A percentile compares a stretch with the other conserved stretches of the same genome.
Conservation (phyloP, 1,284 basidiomycete genomes). For the Ganoderma sp. region DNA sequence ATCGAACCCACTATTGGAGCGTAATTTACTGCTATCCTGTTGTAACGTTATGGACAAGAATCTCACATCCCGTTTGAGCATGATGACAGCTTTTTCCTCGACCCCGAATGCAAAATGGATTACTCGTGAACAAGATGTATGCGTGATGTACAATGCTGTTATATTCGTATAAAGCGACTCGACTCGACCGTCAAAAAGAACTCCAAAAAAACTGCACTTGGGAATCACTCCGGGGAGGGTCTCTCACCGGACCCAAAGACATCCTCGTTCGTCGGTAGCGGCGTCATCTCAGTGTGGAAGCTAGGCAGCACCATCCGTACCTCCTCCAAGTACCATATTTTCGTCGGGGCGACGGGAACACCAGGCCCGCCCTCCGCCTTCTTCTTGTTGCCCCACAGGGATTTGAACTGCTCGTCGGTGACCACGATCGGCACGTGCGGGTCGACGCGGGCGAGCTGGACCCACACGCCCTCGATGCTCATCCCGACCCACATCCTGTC, state of each 20-base stretch:
- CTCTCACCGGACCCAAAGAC: constrained; percentile 27
- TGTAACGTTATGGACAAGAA: constrained; percentile 13
- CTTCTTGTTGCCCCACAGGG: constrained; percentile 17
- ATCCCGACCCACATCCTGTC: constrained; percentile 56
- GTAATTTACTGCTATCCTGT: constrained; percentile 24
- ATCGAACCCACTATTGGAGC: constrained; percentile 60
- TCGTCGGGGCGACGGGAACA: constrained; percentile 35
- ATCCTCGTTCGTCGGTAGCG: constrained; percentile 29
- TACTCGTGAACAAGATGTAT: constrained; percentile 1
- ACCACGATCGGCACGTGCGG: constrained; percentile 25
- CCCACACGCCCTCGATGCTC: constrained; percentile 63
- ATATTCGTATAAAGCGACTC: background rate
- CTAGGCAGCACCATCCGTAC: constrained; percentile 35
- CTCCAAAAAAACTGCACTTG: too few species aligned
- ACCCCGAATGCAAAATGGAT: background rate
- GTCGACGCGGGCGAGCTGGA: constrained; percentile 57
- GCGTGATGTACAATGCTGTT: constrained; percentile 12
- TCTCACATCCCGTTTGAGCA: background rate
- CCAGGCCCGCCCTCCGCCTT: constrained; percentile 32
- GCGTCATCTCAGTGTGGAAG: constrained; percentile 39
- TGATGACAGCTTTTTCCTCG: background rate
- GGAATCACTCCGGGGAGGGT: background rate
- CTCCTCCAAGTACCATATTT: constrained; percentile 43
- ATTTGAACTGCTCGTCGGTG: constrained; percentile 19
- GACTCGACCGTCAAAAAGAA: background rate